Evolutionary conservation across 139 green algal species (phyloP).

Genomic region (Auxenochlorella protothecoides): DNA sequence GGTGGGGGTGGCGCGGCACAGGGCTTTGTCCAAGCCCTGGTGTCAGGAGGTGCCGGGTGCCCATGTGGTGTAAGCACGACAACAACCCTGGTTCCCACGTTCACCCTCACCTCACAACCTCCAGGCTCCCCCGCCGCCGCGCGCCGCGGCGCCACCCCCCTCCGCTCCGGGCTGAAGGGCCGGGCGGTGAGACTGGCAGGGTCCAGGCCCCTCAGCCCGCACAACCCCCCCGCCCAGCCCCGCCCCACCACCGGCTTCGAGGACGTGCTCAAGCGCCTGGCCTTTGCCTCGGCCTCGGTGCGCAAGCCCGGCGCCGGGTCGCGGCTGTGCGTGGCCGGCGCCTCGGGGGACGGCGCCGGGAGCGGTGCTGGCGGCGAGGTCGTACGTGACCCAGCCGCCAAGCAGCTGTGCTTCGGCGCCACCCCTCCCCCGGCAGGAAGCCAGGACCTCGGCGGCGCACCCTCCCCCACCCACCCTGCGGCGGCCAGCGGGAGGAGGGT

Average conservation of each 20-base stretch:
- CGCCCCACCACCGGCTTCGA: too few relatives aligned
- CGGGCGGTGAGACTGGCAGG: constrained; percentile 5
- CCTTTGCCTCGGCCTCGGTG: constrained; percentile 4
- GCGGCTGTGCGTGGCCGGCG: too few relatives aligned
- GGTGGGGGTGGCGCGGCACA: too few relatives aligned
- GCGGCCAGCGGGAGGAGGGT: too few relatives aligned
- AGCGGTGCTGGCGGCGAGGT: not conserved
- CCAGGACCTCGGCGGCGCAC: not conserved
- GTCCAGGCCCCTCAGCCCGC: not conserved
- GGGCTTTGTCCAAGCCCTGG: too few relatives aligned
- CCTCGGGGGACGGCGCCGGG: not conserved
- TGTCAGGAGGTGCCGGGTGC: too few relatives aligned
- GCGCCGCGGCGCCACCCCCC: constrained; percentile 10
- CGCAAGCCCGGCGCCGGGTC: too few relatives aligned
- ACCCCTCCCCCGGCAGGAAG: not conserved
- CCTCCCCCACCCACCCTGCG: too few relatives aligned
- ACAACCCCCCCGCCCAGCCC: too few relatives aligned
- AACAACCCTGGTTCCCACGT: too few relatives aligned
- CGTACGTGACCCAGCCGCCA: constrained; percentile 4
- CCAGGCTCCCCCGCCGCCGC: not conserved
- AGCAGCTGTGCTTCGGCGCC: constrained; percentile 17
- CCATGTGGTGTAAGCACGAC: too few relatives aligned
- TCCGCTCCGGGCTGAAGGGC: constrained; percentile 12
- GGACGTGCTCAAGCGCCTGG: constrained; percentile 8
- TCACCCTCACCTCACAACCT: too few relatives aligned